Base-by-base conservation (phyloP, 176 grass and related monocot genomes). In the Dactylis glomerata region DNA sequence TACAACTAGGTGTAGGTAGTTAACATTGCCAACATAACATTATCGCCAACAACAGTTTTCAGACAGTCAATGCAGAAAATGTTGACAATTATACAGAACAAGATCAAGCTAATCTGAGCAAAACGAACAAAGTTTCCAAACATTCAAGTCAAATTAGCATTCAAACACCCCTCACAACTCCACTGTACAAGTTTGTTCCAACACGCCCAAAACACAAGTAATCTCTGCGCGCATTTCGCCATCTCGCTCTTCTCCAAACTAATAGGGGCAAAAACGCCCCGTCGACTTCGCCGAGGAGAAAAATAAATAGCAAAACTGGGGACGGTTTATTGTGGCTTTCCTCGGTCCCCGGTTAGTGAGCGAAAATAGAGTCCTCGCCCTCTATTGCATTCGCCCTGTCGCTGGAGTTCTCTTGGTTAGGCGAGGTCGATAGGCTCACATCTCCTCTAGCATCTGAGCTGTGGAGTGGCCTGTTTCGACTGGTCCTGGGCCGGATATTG, bases 401-500 rank as follows among this genome's bases (percentile, higher is more conserved):
- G 30, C 79, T 72, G 7, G 20, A 73, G 12, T 83, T 78, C 38
- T 90, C 82, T 55, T 63, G 51, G 57, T 83, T 88, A 36, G 84
- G 78, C 20, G 67, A 87, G 42, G 61, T 83, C 4, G 86, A 79
- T 15, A 71, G 75, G 30, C 54, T 87, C 41, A 14, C 84, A 3
- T 63, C 90, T 44, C 77, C 86, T 78, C 76, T 83, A 57, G 50
- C 73, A 2, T 92, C 93, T 38, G 84, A 49, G 57, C 24, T 51
- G 57, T 62, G 58, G 42, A 78, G 49, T 1, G 75, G 61, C 83
- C 90, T 89, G 70, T 84, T 86, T 83, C 90, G 87, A 32, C 82
- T 85, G 12, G 89, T 80, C 51, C 93, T 87, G 26, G 79, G 86
- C 14, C 85, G 70, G 69, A 90, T 45, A 62, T 92, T 86, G 73